phyloP scores from a whole-genome alignment of 768 basidiomycete species.

The Russula abietina region DNA sequence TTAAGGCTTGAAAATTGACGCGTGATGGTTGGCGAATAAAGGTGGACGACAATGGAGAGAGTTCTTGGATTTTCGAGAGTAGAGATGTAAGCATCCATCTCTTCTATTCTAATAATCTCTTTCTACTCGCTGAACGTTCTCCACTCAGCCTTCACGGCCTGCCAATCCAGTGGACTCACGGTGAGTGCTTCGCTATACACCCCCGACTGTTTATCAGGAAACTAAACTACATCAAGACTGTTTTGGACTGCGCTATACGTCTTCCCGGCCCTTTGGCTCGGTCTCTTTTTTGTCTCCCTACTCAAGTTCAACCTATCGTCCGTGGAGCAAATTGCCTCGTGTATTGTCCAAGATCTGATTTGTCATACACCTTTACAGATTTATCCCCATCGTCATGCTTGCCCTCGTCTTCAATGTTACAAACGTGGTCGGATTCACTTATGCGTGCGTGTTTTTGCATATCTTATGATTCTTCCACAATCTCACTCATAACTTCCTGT shows the following conservation, averaged over 20 bases:
- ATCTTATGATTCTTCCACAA: neutral
- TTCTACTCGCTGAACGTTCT: constrained; percentile 1
- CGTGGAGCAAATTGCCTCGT: constrained; percentile 31
- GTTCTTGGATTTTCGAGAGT: constrained; percentile 97
- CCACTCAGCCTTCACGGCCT: constrained; percentile 70
- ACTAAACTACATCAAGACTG: constrained; percentile 1
- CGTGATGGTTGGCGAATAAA: constrained; percentile 27
- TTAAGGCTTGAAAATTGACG: constrained; percentile 26
- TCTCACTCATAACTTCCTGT: neutral
- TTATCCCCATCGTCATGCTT: constrained; percentile 89
- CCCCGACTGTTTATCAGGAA: neutral
- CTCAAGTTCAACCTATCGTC: constrained; percentile 85
- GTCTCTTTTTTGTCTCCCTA: constrained; percentile 81
- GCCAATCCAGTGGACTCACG: constrained; percentile 84
- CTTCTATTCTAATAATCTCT: neutral
- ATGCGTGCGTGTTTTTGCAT: constrained; percentile 53
- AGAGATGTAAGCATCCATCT: constrained; percentile 64
- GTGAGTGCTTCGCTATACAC: constrained; percentile 38
- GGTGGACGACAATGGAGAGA: constrained; percentile 95
- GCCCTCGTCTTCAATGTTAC: constrained; percentile 95
- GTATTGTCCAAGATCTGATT: constrained; percentile 7
- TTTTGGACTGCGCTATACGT: constrained; percentile 77
- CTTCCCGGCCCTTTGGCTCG: constrained; percentile 85
- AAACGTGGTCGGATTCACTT: constrained; percentile 95
- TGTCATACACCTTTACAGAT: constrained; percentile 43